These are phyloP conservation scores for Scutellaria galericulata DNA, from an alignment of 257 asterid genomes.

Conservation along the genomic window DNA sequence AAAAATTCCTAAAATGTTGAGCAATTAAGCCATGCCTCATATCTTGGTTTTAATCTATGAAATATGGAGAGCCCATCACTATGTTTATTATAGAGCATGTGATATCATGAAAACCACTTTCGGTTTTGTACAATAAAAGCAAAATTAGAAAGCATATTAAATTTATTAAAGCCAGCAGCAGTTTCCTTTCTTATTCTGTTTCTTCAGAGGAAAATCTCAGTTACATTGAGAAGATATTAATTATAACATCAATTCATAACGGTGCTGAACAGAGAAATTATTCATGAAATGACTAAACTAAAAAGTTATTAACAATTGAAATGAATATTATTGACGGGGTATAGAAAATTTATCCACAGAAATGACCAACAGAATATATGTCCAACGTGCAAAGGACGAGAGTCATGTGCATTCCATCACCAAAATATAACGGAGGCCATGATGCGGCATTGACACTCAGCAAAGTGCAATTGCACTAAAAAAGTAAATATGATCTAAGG, in stretches of 20 bases:
- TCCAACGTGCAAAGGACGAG: background rate
- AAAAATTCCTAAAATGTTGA: conserved; percentile 4
- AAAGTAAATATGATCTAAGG: background rate
- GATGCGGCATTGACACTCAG: background rate
- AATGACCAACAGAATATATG: background rate
- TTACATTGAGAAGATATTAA: conserved; percentile 8
- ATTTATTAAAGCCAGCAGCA: background rate
- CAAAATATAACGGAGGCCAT: background rate
- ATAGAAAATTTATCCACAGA: background rate
- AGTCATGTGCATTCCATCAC: conserved; percentile 1
- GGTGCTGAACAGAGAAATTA: background rate
- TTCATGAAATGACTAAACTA: background rate
- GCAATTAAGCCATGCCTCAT: conserved; percentile 1
- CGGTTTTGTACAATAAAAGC: conserved; percentile 2
- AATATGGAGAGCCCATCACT: background rate
- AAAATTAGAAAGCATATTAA: conserved; percentile 9
- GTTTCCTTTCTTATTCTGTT: conserved; percentile 17
- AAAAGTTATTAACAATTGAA: background rate
- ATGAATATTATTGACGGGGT: background rate
- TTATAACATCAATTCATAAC: background rate
- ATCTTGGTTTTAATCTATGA: conserved; percentile 7
- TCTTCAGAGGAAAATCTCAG: conserved; percentile 6
- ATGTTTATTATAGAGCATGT: background rate
- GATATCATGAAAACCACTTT: conserved; percentile 13
- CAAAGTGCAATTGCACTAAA: background rate